Conservation (phyloP, 805 yeast species). For the Saccharomycopsis sp. region DNA sequence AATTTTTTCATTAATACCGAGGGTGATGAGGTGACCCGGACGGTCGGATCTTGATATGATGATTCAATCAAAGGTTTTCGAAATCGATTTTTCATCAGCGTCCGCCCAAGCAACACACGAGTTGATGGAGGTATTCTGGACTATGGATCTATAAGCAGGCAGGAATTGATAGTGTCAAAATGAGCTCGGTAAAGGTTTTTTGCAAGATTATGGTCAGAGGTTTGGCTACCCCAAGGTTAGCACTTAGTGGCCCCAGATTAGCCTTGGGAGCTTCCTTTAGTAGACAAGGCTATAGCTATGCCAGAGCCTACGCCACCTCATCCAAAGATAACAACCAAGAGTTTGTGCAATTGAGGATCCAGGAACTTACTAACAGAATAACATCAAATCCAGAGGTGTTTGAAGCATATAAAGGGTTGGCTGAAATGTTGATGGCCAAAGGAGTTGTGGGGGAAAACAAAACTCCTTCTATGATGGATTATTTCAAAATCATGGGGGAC, state of each 20-base stretch:
- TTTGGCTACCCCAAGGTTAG: background rate
- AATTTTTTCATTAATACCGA: no score
- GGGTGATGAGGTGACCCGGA: no score
- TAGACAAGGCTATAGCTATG: background rate
- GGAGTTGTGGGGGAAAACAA: background rate
- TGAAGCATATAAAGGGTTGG: conserved; percentile 11
- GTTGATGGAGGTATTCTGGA: no score
- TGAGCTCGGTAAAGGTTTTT: background rate
- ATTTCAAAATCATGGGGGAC: conserved; percentile 15
- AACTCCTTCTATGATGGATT: conserved; percentile 13
- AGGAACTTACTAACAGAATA: conserved; percentile 15
- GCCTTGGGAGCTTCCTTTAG: background rate
- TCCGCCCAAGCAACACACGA: no score
- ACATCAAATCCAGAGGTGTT: conserved; percentile 8
- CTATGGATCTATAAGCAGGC: no score
- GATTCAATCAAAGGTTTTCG: no score
- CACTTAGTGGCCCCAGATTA: background rate
- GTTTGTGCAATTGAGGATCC: conserved; percentile 14
- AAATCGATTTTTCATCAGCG: no score
- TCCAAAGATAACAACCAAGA: conserved; percentile 15
- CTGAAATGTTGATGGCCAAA: conserved; percentile 3
- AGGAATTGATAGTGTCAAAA: no score
- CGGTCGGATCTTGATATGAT: no score
- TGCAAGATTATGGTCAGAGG: background rate
- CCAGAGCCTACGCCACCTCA: conserved; percentile 10